phyloP scores from a whole-genome alignment of 257 asterid species.

The Nicotiana tabacum region DNA sequence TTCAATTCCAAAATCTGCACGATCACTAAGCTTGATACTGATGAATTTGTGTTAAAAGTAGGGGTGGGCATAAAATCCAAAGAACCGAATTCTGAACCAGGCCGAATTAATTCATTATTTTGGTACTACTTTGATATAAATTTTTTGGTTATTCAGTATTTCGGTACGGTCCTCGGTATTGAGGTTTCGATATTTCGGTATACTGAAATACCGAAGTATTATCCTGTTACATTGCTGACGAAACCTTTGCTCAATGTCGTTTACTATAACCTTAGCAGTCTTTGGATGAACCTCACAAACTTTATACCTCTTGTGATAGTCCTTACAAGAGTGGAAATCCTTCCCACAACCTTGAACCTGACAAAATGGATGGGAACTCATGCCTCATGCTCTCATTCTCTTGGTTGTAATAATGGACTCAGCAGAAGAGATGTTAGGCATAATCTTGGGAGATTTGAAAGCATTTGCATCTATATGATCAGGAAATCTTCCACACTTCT shows the following conservation, averaged over 20 bases:
- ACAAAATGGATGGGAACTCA: conserved; percentile 27
- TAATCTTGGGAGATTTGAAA: conserved; percentile 1
- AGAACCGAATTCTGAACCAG: too few species aligned
- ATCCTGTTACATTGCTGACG: conserved; percentile 55
- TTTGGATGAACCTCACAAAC: conserved; percentile 47
- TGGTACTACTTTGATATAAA: too few species aligned
- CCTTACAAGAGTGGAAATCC: conserved; percentile 38
- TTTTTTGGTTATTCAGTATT: too few species aligned
- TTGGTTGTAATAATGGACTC: conserved; percentile 24
- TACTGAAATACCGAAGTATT: neutral
- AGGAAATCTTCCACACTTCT: conserved; percentile 36
- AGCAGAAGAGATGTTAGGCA: conserved; percentile 14
- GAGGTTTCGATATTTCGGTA: too few species aligned
- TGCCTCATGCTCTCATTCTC: conserved; percentile 28
- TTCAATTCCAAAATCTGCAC: too few species aligned
- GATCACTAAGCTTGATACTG: too few species aligned
- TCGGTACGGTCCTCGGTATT: too few species aligned
- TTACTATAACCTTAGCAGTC: conserved; percentile 36
- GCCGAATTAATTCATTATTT: too few species aligned
- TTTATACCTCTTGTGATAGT: conserved; percentile 45
- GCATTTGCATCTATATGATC: conserved; percentile 20
- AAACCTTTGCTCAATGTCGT: conserved; percentile 43
- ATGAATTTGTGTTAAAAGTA: too few species aligned
- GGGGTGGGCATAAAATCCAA: too few species aligned
- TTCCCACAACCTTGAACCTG: conserved; percentile 41